Conservation (phyloP, 192 early-diverging fungal genomes). For the Umbelopsis sp. region DNA sequence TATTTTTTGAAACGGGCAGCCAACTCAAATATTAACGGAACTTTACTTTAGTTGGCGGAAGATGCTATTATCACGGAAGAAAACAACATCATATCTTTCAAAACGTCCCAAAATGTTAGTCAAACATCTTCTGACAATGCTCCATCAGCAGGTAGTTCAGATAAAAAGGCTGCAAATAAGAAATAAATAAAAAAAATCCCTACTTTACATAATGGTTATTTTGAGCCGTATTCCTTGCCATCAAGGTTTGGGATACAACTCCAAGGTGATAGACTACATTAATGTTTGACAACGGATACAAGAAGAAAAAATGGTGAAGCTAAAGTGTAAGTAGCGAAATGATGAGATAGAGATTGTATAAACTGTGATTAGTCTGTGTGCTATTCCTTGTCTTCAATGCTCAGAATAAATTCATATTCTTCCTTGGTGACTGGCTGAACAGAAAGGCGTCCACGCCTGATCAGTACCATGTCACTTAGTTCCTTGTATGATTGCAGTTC, state of each 20-base stretch:
- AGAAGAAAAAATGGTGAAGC: no score
- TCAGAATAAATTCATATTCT: slow-evolving; percentile 72
- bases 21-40: background rate
- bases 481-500: slow-evolving; percentile 61
- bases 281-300: no score
- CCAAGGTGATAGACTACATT: no score
- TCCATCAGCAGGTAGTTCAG: background rate
- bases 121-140: slow-evolving; percentile 14
- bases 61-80: slow-evolving; percentile 57
- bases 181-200: background rate
- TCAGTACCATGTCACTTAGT: slow-evolving; percentile 66
- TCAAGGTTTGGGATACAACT: no score
- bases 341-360: background rate
- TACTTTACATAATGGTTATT: background rate
- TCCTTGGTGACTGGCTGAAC: slow-evolving; percentile 69
- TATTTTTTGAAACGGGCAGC: background rate
- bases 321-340: background rate
- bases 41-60: slow-evolving; percentile 54
- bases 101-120: slow-evolving; percentile 50
- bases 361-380: background rate
- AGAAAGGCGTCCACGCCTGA: slow-evolving; percentile 73
- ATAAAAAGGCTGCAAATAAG: background rate
- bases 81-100: slow-evolving; percentile 68
- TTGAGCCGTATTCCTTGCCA: no score
- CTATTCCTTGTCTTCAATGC: slow-evolving; percentile 38